phyloP scores from a whole-genome alignment of 257 asterid genomes.

The Leonotis leonurus region DNA sequence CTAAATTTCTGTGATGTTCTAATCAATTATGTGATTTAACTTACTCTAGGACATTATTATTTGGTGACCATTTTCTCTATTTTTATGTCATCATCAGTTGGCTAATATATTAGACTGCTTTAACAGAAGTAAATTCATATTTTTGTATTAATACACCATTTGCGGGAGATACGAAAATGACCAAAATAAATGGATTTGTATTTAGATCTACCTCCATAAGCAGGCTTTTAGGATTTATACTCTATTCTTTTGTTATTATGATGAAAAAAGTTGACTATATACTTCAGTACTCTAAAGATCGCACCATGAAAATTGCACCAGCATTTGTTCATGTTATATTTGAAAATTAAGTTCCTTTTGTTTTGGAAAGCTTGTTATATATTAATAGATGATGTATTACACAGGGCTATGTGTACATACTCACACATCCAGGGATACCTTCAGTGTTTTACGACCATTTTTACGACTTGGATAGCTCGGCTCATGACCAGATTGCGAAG shows the following conservation, averaged over 20 bases:
- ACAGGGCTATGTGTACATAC: constrained; percentile 87
- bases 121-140: background rate
- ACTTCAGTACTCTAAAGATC: background rate
- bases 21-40: background rate
- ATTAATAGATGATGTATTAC: background rate
- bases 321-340: too few relatives aligned
- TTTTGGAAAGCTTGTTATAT: background rate
- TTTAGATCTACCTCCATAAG: background rate
- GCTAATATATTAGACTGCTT: background rate
- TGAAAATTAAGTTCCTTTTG: background rate
- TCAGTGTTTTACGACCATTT: constrained; percentile 87
- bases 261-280: background rate
- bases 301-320: background rate
- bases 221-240: background rate
- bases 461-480: constrained; percentile 61
- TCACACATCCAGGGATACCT: constrained; percentile 90
- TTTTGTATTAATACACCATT: background rate
- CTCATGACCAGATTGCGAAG: constrained; percentile 70
- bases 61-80: background rate
- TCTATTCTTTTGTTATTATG: background rate
- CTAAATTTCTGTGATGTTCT: background rate
- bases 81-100: background rate
- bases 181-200: background rate
- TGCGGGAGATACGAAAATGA: background rate
- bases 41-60: background rate